Base-by-base conservation (phyloP, 257 asterid species). In the Lycium ferocissimum region DNA sequence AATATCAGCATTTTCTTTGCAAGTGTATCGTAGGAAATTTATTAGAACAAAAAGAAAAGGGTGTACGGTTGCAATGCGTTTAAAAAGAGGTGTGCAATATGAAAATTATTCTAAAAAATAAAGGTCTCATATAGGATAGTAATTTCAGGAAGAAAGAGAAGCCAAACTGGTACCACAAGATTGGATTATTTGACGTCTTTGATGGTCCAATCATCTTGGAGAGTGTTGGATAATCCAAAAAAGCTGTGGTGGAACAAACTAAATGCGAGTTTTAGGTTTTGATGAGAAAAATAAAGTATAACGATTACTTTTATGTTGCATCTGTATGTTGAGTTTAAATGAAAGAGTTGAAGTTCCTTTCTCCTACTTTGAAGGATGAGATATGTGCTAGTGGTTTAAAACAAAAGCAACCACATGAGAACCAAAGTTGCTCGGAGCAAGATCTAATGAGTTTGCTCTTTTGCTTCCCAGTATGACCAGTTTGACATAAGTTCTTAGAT, bases 301-400 rank as follows among this genome's bases (percentile, higher is more conserved):
- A 51, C 3, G 12, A 54, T 53, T 22, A 51, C 82, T 76, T 76
- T 7, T 76, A 2, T 8, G 47, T 43, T 72, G 56, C 57, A 40
- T 72, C 79, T 76, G 63, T 51, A 13, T 51, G 47, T 51, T 51
- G 82, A 76, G 63, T 26, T 76, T 51, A 26, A 51, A 15, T 13
- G 22, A 14, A 13, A 13, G 63, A 49, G 63, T 14, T 37, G 26
- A 3, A 76, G 18, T 51, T 26, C 22, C 62, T 51, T 49, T 26
- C 20, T 76, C 61, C 81, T 72, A 17, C 79, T 72, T 47, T 75
- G 7, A 75, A 75, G 81, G 81, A 75, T 51, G 5, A 13, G 62
- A 76, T 13, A 49, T 75, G 81, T 75, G 81, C 45, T 75, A 49
- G 63, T 26, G 43, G 26, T 78, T 78, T 53, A 26, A 54, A 35